phyloP scores from a whole-genome alignment of 345 rosid genomes.

The Syzygium aqueum region DNA sequence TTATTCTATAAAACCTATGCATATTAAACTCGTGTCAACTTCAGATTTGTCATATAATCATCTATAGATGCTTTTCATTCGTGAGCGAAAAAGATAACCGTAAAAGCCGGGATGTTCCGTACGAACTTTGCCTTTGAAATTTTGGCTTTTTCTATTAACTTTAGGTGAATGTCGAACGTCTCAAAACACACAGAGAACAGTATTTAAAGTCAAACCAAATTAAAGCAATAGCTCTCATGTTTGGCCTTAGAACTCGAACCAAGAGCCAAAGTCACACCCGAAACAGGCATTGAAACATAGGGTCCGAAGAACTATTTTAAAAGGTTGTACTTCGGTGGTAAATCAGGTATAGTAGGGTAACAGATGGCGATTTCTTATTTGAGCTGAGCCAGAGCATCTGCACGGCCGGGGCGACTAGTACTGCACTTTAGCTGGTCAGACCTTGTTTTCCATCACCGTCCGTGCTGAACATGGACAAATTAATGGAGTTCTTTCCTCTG shows the following conservation, averaged over 20 bases:
- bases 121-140: background rate
- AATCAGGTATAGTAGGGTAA: too few species aligned
- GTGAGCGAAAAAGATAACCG: background rate
- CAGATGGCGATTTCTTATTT: too few species aligned
- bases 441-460: background rate
- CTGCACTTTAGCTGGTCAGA: background rate
- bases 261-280: background rate
- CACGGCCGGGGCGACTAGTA: too few species aligned
- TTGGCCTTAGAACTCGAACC: background rate
- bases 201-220: background rate
- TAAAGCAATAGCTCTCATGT: background rate
- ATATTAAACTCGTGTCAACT: background rate
- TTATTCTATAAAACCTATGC: background rate
- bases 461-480: background rate
- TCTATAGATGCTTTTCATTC: background rate
- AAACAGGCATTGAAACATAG: background rate
- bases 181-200: background rate
- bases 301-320: too few species aligned
- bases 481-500: background rate
- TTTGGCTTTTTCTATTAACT: background rate
- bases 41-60: background rate
- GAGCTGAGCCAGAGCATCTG: too few species aligned
- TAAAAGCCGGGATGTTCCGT: background rate
- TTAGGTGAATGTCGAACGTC: background rate
- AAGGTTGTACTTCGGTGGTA: too few species aligned